Base-by-base conservation (phyloP, 495 filamentous ascomycete species). In the Aspergillus indologenus region DNA sequence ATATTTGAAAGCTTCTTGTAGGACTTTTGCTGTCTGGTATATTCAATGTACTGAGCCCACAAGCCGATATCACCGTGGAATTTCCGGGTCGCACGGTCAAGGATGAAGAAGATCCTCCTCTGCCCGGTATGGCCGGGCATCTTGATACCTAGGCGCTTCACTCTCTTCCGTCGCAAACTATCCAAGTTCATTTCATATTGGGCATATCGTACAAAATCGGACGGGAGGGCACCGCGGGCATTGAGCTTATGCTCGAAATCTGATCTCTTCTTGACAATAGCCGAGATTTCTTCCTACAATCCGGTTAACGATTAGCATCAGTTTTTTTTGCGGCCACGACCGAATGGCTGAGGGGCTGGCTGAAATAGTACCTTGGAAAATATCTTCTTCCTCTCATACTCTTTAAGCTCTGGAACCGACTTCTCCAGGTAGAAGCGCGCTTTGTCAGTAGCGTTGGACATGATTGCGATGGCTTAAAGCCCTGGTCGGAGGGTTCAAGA, bases 31-130 rank as follows among this genome's bases (percentile, higher is more conserved):
- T 85, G 77, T 60, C 84, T 77, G 5, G 90, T 87, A 72, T 89
- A 97, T 44, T 90, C 85, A 49, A 97, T 85, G 69, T 96, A 97
- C 62, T 93, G 88, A 68, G 90, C 84, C 94, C 94, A 99, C n/a
- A 98, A 76, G 12, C 80, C 84, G 14, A 93, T 56, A 66, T 89
- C 88, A 1, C 91, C 92, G 3, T 87, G 87, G 68, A 97, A 94
- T 63, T 90, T 92, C 69, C 83, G 82, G 14, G 91, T 93, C 23
- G 85, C 92, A 40, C 94, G 87, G 67, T 97, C 91, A 24, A 96
- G 84, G 59, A 98, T 84, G 68, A 87, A 88, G 68, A 96, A 92
- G 61, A 96, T 90, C 31, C 90, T 86, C 29, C 87, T 85, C 66
- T 93, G 85, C 43, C 90, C 90, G 50, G 81, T 81, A 71, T 88